These are phyloP conservation scores for Colletotrichum caudatum DNA, from an alignment of 2,329 filamentous ascomycete genomes.

Conservation along the genomic window DNA sequence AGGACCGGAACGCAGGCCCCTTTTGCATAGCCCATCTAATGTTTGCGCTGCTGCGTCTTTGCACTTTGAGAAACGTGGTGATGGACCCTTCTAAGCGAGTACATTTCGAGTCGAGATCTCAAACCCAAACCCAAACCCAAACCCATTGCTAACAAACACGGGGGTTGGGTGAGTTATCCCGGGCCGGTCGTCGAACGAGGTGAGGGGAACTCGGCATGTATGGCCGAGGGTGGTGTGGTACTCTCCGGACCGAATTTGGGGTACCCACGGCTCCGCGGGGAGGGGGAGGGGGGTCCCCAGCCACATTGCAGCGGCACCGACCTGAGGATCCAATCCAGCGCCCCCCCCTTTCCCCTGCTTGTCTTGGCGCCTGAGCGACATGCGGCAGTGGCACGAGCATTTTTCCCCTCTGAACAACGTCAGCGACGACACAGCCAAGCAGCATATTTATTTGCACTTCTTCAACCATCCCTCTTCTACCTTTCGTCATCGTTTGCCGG, in stretches of 20 bases:
- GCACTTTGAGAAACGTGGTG: neutral
- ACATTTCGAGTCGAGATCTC: neutral
- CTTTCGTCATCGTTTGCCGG: neutral
- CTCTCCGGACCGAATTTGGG: conserved; percentile 32
- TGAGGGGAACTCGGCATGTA: conserved; percentile 33
- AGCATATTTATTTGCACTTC: neutral
- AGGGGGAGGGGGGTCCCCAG: too few relatives aligned
- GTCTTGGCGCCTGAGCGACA: neutral
- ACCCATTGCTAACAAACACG: neutral
- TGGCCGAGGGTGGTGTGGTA: conserved; percentile 3
- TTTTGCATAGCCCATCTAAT: neutral
- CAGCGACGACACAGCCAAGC: neutral
- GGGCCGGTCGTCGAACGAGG: conserved; percentile 7
- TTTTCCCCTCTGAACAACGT: neutral
- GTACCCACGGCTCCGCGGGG: conserved; percentile 31
- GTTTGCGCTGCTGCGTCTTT: neutral
- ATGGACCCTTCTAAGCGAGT: neutral
- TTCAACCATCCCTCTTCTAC: neutral
- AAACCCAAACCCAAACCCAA: neutral
- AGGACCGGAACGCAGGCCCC: neutral
- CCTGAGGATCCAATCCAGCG: conserved; percentile 6
- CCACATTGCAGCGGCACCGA: conserved; percentile 17
- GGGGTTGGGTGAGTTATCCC: neutral
- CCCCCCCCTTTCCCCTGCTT: neutral
- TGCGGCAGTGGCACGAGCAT: conserved; percentile 1